Percentiles rank a stretch among this genome's conserved stretches.
These are phyloP conservation scores for Sclerotinia nivalis DNA, from an alignment of 2,329 filamentous ascomycete genomes.

Conservation along the genomic window DNA sequence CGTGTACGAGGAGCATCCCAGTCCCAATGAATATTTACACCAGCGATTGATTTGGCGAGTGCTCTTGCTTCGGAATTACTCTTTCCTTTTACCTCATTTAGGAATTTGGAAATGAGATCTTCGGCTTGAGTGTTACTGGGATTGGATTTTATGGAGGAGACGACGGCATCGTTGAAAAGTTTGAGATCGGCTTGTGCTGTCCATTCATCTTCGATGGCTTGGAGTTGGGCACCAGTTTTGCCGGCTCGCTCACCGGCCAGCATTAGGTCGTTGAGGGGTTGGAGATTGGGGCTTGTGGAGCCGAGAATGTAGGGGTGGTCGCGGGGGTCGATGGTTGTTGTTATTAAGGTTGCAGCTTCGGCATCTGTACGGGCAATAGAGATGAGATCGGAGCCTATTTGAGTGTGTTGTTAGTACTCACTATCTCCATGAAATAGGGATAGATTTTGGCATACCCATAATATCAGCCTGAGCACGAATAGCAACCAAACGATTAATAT, in stretches of 20 bases:
- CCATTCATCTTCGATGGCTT: slow-evolving; percentile 93
- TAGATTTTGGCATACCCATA: slow-evolving; percentile 64
- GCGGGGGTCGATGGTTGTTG: slow-evolving; percentile 90
- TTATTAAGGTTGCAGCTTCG: slow-evolving; percentile 96
- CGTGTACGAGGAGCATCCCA: slow-evolving; percentile 93
- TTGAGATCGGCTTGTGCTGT: slow-evolving; percentile 73
- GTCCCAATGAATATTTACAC: slow-evolving; percentile 84
- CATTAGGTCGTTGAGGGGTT: slow-evolving; percentile 91
- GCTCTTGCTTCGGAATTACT: slow-evolving; percentile 79
- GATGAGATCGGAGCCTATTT: slow-evolving; percentile 73
- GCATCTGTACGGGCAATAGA: slow-evolving; percentile 94
- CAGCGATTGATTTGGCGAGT: slow-evolving; percentile 74
- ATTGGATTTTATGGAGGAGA: slow-evolving; percentile 72
- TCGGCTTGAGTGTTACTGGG: slow-evolving; percentile 63
- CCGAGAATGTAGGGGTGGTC: slow-evolving; percentile 95
- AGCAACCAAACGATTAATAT: slow-evolving; percentile 95
- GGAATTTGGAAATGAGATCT: slow-evolving; percentile 66
- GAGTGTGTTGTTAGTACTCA: neutral
- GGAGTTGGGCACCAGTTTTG: slow-evolving; percentile 77
- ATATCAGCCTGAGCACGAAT: slow-evolving; percentile 98
- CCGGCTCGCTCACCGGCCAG: slow-evolving; percentile 77
- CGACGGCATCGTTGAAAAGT: slow-evolving; percentile 88
- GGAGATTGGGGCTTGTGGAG: slow-evolving; percentile 78
- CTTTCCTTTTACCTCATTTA: slow-evolving; percentile 72
- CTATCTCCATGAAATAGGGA: neutral